Conservation (phyloP, 2,329 filamentous ascomycete species). For the Niveomyces coronatus region DNA sequence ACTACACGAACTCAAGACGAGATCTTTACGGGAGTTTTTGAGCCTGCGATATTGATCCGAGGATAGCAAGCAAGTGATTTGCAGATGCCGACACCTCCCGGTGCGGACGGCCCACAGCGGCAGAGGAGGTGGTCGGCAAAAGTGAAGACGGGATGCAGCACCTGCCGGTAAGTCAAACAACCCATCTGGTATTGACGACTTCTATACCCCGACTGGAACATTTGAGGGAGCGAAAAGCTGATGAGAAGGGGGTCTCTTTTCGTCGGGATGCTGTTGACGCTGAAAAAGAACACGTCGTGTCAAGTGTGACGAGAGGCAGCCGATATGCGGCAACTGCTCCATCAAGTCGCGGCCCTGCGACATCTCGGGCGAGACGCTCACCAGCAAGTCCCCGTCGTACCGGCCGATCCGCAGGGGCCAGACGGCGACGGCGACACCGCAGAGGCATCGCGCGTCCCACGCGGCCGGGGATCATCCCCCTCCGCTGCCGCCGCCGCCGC, state of each 20-base stretch:
- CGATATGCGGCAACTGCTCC: neutral
- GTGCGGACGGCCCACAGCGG: neutral
- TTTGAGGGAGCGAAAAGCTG: no score
- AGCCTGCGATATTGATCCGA: no score
- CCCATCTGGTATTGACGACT: no score
- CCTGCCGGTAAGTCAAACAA: neutral
- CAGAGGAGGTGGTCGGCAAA: neutral
- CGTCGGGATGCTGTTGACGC: neutral
- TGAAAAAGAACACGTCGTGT: neutral
- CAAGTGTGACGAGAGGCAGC: neutral
- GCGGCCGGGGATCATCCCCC: neutral
- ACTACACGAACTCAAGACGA: no score
- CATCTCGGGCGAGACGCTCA: neutral
- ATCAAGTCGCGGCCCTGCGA: neutral
- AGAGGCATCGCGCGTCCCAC: no score
- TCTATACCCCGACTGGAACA: no score
- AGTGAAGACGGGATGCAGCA: neutral
- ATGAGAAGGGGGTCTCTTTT: neutral
- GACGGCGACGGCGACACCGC: neutral
- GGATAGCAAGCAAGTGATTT: neutral
- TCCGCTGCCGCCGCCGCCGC: neutral
- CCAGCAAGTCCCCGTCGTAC: neutral
- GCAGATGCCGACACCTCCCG: neutral
- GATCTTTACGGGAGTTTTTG: no score
- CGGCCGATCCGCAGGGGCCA: neutral